Evolutionary conservation across 1,139 yeast genomes (phyloP), one percentile per base, ranked within the genome.

Genomic region (Scheffersomyces lignicola): DNA sequence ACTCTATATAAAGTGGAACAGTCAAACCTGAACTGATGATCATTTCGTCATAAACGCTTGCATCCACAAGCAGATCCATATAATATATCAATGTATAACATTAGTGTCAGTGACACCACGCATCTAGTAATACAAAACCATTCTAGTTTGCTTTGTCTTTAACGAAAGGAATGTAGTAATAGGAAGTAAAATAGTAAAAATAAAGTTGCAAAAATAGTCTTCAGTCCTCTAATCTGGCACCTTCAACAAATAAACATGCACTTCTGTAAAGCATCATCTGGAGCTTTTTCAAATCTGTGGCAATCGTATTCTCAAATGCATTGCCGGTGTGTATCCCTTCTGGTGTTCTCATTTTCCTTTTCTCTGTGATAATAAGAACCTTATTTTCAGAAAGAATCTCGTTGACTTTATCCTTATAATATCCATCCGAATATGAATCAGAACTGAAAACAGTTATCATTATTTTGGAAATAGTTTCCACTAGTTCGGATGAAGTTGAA

Each of bases 181-280:
- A 20, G 23, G 10, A 20, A 20, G 10, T 20, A 10, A 20, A 20
- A 20, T 9, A 20, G 10, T 9, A 20, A 10, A 20, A 20, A 20
- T 20, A 20, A 20, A 20, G 10, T 9, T 20, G 10, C 8, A 20
- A 20, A 9, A 20, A 20, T 9, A 20, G n/a, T 18, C 22, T 5
- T 41, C 45, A 64, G 41, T 65, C 60, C 42, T 69, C 76, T 36
- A 69, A 55, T 30, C 45, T 48, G 32, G 51, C 53, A 5, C 69
- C 69, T 38, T 67, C 73, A 15, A 68, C 60, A 36, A 62, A 59
- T 21, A 59, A 52, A 33, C 69, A 62, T 13, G 73, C 66, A 38
- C 65, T 53, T 44, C 72, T 59, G 45, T 68, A 67, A 25, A 60
- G 48, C 69, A 69, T 64, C 18, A 59, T 61, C 40, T 61, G 68